A percentile compares a stretch with the other conserved stretches of the same genome.
phyloP scores from a whole-genome alignment of 352 stramenopile genomes.

The Phytophthora citrophthora region DNA sequence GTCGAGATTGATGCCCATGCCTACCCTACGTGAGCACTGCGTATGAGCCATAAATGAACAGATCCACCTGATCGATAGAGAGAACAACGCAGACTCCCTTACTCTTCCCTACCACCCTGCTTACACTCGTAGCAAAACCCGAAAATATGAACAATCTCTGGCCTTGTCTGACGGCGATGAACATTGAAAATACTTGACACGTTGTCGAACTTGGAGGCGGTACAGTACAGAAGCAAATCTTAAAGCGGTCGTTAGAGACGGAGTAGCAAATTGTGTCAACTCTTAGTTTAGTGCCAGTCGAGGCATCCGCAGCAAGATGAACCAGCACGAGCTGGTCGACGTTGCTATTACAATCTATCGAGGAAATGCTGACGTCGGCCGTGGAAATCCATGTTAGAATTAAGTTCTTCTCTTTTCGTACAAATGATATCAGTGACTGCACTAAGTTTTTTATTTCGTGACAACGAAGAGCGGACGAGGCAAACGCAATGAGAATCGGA shows the following conservation, averaged over 20 bases:
- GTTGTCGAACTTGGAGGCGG: not conserved
- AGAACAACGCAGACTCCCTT: slow-evolving; percentile 5
- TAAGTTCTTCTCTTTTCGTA: slow-evolving; percentile 5
- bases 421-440: not conserved
- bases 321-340: too few species aligned
- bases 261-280: not conserved
- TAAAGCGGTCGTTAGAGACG: slow-evolving; percentile 1
- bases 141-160: slow-evolving; percentile 19
- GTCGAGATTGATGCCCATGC: slow-evolving; percentile 1
- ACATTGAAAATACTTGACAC: not conserved
- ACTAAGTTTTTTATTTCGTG: slow-evolving; percentile 9
- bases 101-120: not conserved
- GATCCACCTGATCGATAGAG: slow-evolving; percentile 21
- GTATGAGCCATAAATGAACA: slow-evolving; percentile 15
- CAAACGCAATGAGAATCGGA: not conserved
- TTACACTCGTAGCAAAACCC: slow-evolving; percentile 9
- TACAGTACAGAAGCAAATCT: not conserved
- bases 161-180: slow-evolving; percentile 10
- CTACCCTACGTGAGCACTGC: not conserved
- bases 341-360: not conserved
- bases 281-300: slow-evolving; percentile 1
- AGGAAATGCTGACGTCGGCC: not conserved
- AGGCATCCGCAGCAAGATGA: not conserved
- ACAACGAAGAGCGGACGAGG: slow-evolving; percentile 7
- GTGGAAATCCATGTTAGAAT: not conserved